These are phyloP conservation scores for Trichophyton verrucosum DNA, from an alignment of 2,329 filamentous ascomycete species.

Conservation along the genomic window DNA sequence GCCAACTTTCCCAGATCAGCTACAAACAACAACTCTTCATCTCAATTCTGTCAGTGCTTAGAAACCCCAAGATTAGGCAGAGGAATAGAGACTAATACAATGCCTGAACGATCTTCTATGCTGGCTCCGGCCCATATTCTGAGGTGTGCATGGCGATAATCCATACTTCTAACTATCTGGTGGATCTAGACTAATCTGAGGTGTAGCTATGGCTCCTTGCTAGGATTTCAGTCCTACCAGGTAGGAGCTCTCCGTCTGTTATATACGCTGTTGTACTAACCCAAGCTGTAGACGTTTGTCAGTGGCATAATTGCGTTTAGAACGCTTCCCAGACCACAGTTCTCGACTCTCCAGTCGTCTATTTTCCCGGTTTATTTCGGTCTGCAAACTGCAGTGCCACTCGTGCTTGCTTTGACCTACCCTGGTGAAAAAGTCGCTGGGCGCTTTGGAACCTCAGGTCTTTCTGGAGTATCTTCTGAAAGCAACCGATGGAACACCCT, in stretches of 20 bases:
- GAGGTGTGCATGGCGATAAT: constrained; percentile 9
- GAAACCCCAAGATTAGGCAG: background rate
- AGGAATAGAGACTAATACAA: background rate
- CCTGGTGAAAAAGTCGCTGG: constrained; percentile 44
- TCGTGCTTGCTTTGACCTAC: constrained; percentile 65
- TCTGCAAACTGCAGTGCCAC: constrained; percentile 64
- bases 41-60: background rate
- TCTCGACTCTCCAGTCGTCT: constrained; percentile 64
- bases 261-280: background rate
- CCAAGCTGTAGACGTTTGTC: constrained; percentile 53
- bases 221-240: constrained; percentile 81
- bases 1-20: background rate
- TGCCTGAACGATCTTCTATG: constrained; percentile 6
- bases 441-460: constrained; percentile 29
- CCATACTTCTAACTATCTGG: background rate
- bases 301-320: constrained; percentile 62
- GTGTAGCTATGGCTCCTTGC: constrained; percentile 67
- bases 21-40: background rate
- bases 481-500: constrained; percentile 53
- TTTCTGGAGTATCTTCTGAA: constrained; percentile 47
- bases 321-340: constrained; percentile 64
- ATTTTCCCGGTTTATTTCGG: constrained; percentile 76
- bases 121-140: constrained; percentile 15
- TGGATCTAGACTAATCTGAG: background rate
- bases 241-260: constrained; percentile 32